These are phyloP conservation scores for Alternaria panax DNA, from an alignment of 2,329 filamentous ascomycete genomes.

Conservation along the genomic window DNA sequence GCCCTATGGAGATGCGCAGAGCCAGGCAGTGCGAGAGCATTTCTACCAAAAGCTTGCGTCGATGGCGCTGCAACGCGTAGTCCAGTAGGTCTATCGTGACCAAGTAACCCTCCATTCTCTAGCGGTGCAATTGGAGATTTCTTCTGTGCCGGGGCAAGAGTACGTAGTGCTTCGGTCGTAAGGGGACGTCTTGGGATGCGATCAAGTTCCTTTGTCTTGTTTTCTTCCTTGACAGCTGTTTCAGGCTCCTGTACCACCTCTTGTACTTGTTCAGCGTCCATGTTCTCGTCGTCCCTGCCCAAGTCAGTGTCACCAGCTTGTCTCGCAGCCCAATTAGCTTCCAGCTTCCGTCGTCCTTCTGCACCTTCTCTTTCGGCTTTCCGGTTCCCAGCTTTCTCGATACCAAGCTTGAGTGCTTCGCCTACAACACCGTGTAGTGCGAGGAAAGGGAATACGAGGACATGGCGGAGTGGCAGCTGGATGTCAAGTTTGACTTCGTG, in stretches of 20 bases:
- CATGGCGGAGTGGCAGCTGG: constrained; percentile 20
- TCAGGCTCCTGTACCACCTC: neutral
- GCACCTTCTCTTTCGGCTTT: neutral
- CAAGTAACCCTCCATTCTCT: neutral
- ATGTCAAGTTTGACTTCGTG: constrained; percentile 15
- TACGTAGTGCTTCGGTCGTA: neutral
- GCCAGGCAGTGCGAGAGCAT: neutral
- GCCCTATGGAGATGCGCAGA: neutral
- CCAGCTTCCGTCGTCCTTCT: neutral
- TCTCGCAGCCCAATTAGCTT: neutral
- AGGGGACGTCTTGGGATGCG: neutral
- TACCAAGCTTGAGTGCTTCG: constrained; percentile 27
- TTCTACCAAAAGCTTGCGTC: neutral
- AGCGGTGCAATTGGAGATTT: neutral
- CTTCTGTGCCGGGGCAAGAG: neutral
- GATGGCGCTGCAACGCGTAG: neutral
- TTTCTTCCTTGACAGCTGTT: neutral
- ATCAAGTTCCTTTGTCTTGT: neutral
- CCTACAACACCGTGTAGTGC: constrained; percentile 20
- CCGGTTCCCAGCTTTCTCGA: constrained; percentile 23
- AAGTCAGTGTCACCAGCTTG: neutral
- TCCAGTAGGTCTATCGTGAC: neutral
- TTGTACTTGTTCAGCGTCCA: neutral
- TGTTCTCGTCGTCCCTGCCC: neutral
- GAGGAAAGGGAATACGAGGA: constrained; percentile 33